A percentile compares a stretch with the other conserved stretches of the same genome.
Conservation (phyloP, 2,329 filamentous ascomycete genomes). For the Fusarium gaditjirri region DNA sequence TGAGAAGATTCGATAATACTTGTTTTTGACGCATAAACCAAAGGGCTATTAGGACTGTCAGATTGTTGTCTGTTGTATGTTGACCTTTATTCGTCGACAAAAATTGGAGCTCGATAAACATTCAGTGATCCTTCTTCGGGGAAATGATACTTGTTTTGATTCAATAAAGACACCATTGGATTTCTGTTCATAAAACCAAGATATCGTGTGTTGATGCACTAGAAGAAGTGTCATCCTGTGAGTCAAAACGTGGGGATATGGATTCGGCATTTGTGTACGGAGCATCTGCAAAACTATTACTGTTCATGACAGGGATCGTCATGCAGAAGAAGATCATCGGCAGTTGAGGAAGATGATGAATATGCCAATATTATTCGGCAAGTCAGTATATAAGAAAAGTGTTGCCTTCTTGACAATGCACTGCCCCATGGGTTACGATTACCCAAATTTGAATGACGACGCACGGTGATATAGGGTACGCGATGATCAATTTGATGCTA, state of each 20-base stretch:
- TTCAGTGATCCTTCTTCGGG: too few species aligned
- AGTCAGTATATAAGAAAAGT: neutral
- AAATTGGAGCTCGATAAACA: neutral
- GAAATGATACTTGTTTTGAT: neutral
- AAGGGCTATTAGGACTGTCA: too few species aligned
- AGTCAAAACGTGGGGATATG: neutral
- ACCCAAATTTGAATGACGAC: too few species aligned
- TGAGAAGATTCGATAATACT: neutral
- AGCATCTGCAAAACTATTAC: neutral
- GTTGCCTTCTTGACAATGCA: neutral
- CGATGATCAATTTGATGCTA: neutral
- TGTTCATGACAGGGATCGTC: conserved; percentile 1
- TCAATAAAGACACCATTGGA: neutral
- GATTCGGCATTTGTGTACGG: neutral
- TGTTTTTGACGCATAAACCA: neutral
- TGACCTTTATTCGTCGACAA: neutral
- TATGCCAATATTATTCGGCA: neutral
- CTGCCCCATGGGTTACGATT: neutral
- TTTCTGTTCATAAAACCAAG: neutral
- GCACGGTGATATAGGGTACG: conserved; percentile 7
- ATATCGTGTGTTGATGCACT: neutral
- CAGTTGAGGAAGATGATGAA: neutral
- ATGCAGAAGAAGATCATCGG: conserved; percentile 15
- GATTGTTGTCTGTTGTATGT: neutral
- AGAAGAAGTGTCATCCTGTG: neutral